Evolutionary conservation across 129 eudicot species (phyloP), one percentile per base, ranked within the genome.

Genomic region (Saposhnikovia divaricata): DNA sequence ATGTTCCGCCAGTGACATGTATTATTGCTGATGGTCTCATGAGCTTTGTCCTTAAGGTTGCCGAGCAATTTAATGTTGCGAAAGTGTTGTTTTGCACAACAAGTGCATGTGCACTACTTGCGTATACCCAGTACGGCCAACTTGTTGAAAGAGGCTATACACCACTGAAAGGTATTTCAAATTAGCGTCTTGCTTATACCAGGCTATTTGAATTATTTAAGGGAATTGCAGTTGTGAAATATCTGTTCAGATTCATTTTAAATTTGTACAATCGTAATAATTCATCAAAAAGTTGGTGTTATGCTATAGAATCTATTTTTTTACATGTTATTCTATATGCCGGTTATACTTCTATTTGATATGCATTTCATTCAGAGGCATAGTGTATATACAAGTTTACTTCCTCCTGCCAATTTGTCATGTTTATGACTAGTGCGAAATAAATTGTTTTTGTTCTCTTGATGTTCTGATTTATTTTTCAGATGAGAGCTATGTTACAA

Each of bases 31-130:
- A 90, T 69, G 98, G 87, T 39, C 48, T 31, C 70, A 87, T 90
- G 96, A 86, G 90, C 61, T 93, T 90, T 74, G 86, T 92, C 0
- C 84, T 93, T 40, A 61, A 83, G 59, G 98, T 89, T 15, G 98
- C 90, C 3, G 78, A 87, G 14, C 76, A 79, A 59, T 85, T 90
- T 34, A 87, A 85, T 77, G 8, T 93, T 25, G 90, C 93, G 9
- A 89, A 84, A 44, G 98, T 86, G 59, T 34, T 89, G 77, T 85
- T 90, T 61, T 90, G 93, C 88, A 89, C 93, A 5, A 7, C 92
- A 1, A 87, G 93, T 70, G 87, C 93, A 8, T 87, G 92, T 83
- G 92, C 91, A 0, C 7, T 85, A 14, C 76, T 93, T 81, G 91
- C 79, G 2, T 90, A 86, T 44, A n/a, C 80, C 14, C 90, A 84